Conservation (phyloP, 345 rosid species). For the Lepidium didymum region DNA sequence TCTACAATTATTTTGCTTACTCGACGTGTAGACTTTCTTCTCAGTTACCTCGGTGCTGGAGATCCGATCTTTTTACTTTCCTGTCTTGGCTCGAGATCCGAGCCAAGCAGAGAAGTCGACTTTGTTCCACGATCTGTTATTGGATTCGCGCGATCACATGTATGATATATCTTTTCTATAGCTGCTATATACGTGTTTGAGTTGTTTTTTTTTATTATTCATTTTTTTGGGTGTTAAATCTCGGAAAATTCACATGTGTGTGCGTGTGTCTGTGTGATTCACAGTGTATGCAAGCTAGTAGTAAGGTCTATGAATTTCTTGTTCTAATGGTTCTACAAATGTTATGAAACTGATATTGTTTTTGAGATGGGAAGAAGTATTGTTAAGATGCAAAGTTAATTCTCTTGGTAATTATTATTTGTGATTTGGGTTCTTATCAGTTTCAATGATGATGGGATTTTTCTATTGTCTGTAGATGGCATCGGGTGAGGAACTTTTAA, state of each 20-base stretch:
- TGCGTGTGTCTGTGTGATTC: not conserved
- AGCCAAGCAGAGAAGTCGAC: constrained; percentile 59
- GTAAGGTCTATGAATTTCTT: not conserved
- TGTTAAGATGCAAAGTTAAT: not conserved
- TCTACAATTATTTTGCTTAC: not conserved
- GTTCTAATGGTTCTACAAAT: not conserved
- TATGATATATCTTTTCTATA: not conserved
- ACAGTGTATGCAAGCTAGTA: not conserved
- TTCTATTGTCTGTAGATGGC: constrained; percentile 46
- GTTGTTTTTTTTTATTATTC: not conserved
- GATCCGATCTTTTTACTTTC: constrained; percentile 24
- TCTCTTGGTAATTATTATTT: not conserved
- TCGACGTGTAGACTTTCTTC: not conserved
- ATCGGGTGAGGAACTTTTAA: constrained; percentile 67
- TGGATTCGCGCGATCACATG: constrained; percentile 12
- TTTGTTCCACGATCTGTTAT: constrained; percentile 34
- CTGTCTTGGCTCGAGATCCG: constrained; percentile 98
- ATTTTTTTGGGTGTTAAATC: not conserved
- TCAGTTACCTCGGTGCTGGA: not conserved
- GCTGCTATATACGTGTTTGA: not conserved
- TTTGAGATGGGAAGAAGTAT: not conserved
- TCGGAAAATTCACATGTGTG: not conserved
- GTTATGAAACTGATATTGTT: not conserved
- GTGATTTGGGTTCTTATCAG: not conserved
- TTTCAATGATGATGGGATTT: not conserved